phyloP scores from a whole-genome alignment of 225 moss, liverwort and hornwort species.

The Antitrichia curtipendula region DNA sequence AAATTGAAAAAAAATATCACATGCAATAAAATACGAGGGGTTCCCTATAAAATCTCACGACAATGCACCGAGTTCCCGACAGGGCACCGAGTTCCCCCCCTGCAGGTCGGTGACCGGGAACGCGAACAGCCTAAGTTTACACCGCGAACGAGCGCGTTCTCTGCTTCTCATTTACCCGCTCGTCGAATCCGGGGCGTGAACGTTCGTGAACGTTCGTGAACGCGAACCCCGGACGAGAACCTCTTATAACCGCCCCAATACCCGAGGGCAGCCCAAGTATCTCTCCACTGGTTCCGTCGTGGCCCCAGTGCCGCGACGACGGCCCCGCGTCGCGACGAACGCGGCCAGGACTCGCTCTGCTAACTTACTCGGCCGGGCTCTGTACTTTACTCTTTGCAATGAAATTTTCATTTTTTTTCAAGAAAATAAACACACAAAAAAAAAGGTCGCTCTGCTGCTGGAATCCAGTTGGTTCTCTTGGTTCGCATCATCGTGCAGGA shows the following conservation, averaged over 20 bases:
- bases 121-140: background rate
- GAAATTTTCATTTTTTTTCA: background rate
- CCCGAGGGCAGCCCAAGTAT: background rate
- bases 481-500: background rate
- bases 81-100: background rate
- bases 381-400: background rate
- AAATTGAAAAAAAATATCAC: background rate
- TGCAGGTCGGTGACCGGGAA: background rate
- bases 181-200: background rate
- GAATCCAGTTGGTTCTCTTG: background rate
- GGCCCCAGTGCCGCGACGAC: background rate
- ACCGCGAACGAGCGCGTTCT: background rate
- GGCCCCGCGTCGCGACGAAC: background rate
- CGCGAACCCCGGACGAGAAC: background rate
- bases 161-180: background rate
- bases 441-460: background rate
- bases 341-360: background rate
- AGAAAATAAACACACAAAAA: no score
- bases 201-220: slow-evolving; percentile 5
- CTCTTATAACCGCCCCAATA: background rate
- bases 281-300: background rate
- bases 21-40: background rate
- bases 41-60: background rate
- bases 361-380: background rate
- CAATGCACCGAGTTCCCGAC: background rate